phyloP scores from a whole-genome alignment of 352 stramenopile genomes.

The Plasmopara muralis region DNA sequence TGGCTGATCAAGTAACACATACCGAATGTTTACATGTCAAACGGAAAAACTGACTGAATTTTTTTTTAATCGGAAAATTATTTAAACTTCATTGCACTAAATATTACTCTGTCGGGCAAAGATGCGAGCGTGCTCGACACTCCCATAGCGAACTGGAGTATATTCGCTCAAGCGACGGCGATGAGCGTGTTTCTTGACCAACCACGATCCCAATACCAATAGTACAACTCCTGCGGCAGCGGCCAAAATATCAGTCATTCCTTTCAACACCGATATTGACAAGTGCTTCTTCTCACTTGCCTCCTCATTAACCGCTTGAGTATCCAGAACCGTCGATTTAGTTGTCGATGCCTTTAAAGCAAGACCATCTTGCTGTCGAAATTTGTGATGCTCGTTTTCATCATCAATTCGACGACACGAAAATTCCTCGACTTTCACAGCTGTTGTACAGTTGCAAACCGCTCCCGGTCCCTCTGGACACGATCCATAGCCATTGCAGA shows the following conservation, averaged over 20 bases:
- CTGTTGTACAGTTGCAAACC: constrained; percentile 45
- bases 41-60: too few species aligned
- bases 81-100: constrained; percentile 2
- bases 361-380: neutral
- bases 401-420: constrained; percentile 64
- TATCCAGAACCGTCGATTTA: constrained; percentile 2
- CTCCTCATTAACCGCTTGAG: constrained; percentile 6
- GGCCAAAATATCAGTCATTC: constrained; percentile 5
- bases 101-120: constrained; percentile 12
- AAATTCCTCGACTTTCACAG: constrained; percentile 32
- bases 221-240: constrained; percentile 15
- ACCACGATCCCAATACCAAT: constrained; percentile 16
- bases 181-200: constrained; percentile 28
- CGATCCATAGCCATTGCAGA: constrained; percentile 59
- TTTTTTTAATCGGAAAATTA: too few species aligned
- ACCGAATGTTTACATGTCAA: too few species aligned
- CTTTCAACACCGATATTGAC: constrained; percentile 7
- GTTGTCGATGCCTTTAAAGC: constrained; percentile 6
- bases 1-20: too few species aligned
- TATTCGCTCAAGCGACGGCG: constrained; percentile 29
- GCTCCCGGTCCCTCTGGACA: constrained; percentile 50
- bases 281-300: constrained; percentile 9
- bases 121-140: constrained; percentile 30
- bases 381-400: constrained; percentile 31
- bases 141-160: constrained; percentile 38